Conservation (phyloP, 306 rosid genomes). For the Quercus robur region DNA sequence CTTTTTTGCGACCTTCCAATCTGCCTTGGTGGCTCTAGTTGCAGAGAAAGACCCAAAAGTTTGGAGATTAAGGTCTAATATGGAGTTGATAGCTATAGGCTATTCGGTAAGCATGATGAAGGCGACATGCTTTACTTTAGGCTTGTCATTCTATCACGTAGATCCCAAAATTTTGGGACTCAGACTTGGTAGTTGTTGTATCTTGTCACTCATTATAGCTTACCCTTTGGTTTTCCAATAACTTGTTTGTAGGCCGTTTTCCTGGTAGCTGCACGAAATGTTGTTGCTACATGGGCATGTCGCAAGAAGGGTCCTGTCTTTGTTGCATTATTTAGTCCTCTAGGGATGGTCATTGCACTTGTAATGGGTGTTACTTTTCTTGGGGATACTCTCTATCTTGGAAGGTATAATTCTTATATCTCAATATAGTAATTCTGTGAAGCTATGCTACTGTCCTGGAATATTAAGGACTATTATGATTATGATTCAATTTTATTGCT, state of each 20-base stretch:
- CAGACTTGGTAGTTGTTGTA: too few relatives aligned
- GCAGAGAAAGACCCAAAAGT: conserved; percentile 25
- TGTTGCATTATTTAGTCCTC: conserved; percentile 44
- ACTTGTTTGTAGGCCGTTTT: conserved; percentile 37
- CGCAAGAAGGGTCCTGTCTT: conserved; percentile 46
- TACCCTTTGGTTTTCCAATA: background rate
- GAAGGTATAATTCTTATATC: conserved; percentile 29
- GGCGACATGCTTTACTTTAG: background rate
- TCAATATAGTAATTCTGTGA: background rate
- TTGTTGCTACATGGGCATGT: conserved; percentile 26
- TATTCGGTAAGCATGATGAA: conserved; percentile 29
- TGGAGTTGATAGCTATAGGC: conserved; percentile 24
- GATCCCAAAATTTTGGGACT: too few relatives aligned
- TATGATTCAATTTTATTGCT: background rate
- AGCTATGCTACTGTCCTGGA: background rate
- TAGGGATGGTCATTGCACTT: conserved; percentile 47
- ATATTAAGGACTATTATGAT: background rate
- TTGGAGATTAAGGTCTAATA: conserved; percentile 22
- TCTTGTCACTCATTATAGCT: background rate
- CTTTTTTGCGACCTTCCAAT: conserved; percentile 16
- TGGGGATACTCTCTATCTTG: conserved; percentile 43
- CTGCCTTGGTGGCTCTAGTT: conserved; percentile 29
- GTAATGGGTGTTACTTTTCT: conserved; percentile 42
- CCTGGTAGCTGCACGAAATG: conserved; percentile 17
- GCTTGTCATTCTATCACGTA: background rate